Percentiles rank a stretch among this genome's conserved stretches.
Evolutionary conservation across 2,329 filamentous ascomycete species (phyloP).

Genomic region (Phyllosticta ampelicida): DNA sequence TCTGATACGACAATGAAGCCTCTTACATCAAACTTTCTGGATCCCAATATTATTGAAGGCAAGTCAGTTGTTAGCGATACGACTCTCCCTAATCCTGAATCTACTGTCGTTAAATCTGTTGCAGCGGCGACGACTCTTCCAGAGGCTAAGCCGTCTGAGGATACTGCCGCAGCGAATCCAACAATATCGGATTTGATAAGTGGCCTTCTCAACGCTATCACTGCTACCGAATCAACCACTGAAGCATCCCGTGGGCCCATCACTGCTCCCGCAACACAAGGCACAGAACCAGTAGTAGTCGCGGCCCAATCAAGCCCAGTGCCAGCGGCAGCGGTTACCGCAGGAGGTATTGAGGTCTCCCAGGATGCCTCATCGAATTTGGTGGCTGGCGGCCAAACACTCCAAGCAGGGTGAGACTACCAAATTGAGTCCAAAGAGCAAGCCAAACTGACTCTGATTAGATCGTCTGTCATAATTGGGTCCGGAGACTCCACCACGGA

Average conservation of each 20-base stretch:
- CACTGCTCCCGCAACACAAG: not conserved
- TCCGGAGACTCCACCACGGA: conserved; percentile 1
- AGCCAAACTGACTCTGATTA: not conserved
- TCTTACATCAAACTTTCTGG: not conserved
- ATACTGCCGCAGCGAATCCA: too few relatives aligned
- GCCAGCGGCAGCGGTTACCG: not conserved
- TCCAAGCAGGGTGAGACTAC: conserved; percentile 19
- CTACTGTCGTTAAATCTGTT: too few relatives aligned
- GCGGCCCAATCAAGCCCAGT: not conserved
- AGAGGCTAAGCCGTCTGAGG: too few relatives aligned
- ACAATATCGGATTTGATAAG: too few relatives aligned
- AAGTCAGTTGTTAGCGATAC: too few relatives aligned
- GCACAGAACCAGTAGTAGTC: not conserved
- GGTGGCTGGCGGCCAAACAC: conserved; percentile 1
- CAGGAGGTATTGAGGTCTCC: not conserved
- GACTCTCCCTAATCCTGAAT: too few relatives aligned
- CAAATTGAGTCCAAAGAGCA: not conserved
- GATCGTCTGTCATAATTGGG: conserved; percentile 1
- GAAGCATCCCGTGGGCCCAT: not conserved
- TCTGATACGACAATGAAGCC: not conserved
- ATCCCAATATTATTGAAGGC: too few relatives aligned
- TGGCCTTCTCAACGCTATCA: too few relatives aligned
- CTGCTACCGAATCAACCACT: not conserved
- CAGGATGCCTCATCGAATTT: not conserved
- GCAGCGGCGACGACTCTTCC: too few relatives aligned